These are phyloP conservation scores for Brassica napus DNA, from an alignment of 345 rosid genomes.

Conservation along the genomic window Da-Ae NC_063436.1:17553501-17554000, in stretches of 20 bases:
- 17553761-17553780: neutral
- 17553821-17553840: neutral
- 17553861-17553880: neutral
- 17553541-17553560: no score
- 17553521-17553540: no score
- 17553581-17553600: neutral
- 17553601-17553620: neutral
- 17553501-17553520: no score
- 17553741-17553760: neutral
- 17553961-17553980: slow-evolving; percentile 23
- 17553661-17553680: slow-evolving; percentile 34
- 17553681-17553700: slow-evolving; percentile 21
- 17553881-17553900: slow-evolving; percentile 2
- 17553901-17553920: slow-evolving; percentile 6
- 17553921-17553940: slow-evolving; percentile 16
- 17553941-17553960: slow-evolving; percentile 19
- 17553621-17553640: neutral
- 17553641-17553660: neutral
- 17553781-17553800: neutral
- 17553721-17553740: slow-evolving; percentile 36
- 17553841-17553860: neutral
- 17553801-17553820: neutral
- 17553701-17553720: slow-evolving; percentile 26
- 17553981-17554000: slow-evolving; percentile 4
- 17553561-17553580: no score